A percentile compares a stretch with the other conserved stretches of the same genome.
phyloP scores from a whole-genome alignment of 768 basidiomycete genomes.

The Suillus clintonianus region DNA sequence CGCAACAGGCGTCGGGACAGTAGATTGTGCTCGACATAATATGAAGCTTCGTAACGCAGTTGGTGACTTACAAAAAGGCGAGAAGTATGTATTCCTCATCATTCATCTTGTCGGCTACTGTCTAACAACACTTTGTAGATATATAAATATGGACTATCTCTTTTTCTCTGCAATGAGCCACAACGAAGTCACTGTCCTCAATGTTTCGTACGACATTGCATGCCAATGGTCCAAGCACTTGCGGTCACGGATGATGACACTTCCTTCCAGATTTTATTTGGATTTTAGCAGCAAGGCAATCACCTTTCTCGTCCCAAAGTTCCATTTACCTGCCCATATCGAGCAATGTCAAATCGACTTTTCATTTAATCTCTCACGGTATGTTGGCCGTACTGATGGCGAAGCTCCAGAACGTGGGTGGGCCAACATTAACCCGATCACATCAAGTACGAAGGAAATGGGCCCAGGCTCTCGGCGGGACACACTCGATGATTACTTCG shows the following conservation, averaged over 20 bases:
- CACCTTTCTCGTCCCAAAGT: slow-evolving; percentile 31
- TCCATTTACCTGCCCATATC: slow-evolving; percentile 37
- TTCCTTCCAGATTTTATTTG: not conserved
- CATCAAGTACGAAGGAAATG: slow-evolving; percentile 36
- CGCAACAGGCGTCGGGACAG: slow-evolving; percentile 28
- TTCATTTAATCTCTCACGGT: slow-evolving; percentile 26
- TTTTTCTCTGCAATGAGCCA: too few relatives aligned
- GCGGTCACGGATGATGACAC: not conserved
- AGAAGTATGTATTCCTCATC: slow-evolving; percentile 11
- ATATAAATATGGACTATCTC: not conserved
- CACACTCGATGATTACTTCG: slow-evolving; percentile 35
- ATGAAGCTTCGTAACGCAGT: slow-evolving; percentile 27
- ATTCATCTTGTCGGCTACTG: not conserved
- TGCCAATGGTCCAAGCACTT: slow-evolving; percentile 25
- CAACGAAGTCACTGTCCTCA: too few relatives aligned
- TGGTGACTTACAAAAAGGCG: slow-evolving; percentile 23
- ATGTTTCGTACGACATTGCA: slow-evolving; percentile 20
- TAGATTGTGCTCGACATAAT: slow-evolving; percentile 32
- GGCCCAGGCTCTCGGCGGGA: slow-evolving; percentile 31
- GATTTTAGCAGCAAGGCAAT: not conserved
- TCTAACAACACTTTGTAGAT: not conserved
- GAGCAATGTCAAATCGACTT: slow-evolving; percentile 24
- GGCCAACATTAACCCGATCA: slow-evolving; percentile 31
- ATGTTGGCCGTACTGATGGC: slow-evolving; percentile 33
- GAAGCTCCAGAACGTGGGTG: slow-evolving; percentile 39